A percentile compares a stretch with the other conserved stretches of the same genome.
Evolutionary conservation across 192 early-diverging fungal species (phyloP).

Genomic region (Polychytrium aggregatum): DNA sequence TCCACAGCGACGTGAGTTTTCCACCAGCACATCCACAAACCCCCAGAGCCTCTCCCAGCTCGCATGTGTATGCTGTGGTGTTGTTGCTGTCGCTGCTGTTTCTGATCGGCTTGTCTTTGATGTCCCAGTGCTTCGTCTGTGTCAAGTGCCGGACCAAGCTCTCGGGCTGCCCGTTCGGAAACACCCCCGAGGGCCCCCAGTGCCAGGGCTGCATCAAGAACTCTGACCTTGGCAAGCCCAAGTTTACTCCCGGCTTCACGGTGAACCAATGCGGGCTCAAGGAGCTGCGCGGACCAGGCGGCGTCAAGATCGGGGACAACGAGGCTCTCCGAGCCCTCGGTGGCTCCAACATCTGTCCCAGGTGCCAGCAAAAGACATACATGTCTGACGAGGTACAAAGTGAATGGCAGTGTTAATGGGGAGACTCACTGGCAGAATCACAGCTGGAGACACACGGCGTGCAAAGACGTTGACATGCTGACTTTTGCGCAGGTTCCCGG

Average conservation of each 20-base stretch:
- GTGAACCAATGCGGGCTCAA: constrained; percentile 5
- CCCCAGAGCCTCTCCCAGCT: no score
- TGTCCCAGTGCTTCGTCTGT: constrained; percentile 5
- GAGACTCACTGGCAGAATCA: no score
- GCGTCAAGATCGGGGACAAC: constrained; percentile 6
- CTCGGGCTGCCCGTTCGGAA: constrained; percentile 1
- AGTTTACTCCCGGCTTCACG: constrained; percentile 7
- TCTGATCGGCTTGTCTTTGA: neutral
- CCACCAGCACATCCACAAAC: no score
- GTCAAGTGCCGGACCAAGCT: neutral
- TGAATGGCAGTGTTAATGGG: no score
- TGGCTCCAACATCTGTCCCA: constrained; percentile 3
- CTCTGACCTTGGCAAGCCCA: neutral
- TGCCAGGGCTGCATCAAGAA: constrained; percentile 7
- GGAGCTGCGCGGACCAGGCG: constrained; percentile 8
- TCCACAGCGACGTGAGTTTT: constrained; percentile 6
- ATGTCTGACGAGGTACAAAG: constrained; percentile 10
- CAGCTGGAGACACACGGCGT: no score
- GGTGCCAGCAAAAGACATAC: constrained; percentile 6
- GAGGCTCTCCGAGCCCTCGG: neutral
- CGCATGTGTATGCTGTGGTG: no score
- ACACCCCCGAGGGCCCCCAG: constrained; percentile 2
- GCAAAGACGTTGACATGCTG: no score
- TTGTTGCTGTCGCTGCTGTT: constrained; percentile 1
- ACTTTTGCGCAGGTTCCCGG: no score